phyloP scores from a whole-genome alignment of 2,329 filamentous ascomycete genomes.

The Scortechinia acanthostroma region DNA sequence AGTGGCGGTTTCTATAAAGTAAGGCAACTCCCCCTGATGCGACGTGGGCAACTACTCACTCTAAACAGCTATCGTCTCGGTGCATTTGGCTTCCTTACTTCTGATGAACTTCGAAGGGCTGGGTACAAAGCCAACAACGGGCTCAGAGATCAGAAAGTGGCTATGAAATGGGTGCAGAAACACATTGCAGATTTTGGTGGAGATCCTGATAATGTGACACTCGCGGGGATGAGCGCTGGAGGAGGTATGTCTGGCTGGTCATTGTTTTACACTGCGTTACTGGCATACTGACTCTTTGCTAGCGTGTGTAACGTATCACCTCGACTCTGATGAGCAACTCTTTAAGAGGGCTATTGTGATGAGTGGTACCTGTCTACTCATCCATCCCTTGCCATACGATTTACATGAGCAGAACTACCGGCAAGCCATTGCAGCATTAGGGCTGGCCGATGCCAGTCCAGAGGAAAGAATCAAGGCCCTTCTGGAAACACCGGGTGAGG shows the following conservation, averaged over 20 bases:
- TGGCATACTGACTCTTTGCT: constrained; percentile 2
- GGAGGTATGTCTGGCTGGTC: constrained; percentile 30
- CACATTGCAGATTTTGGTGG: constrained; percentile 23
- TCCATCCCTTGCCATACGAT: neutral
- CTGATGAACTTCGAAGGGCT: constrained; percentile 31
- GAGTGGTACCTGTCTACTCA: neutral
- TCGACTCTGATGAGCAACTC: constrained; percentile 14
- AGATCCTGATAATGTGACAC: constrained; percentile 17
- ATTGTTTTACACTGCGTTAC: constrained; percentile 5
- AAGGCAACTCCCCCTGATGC: constrained; percentile 5
- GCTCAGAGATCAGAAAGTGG: constrained; percentile 25
- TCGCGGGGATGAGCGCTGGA: constrained; percentile 37
- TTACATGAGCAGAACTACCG: neutral
- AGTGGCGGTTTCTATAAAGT: constrained; percentile 35
- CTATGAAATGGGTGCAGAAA: constrained; percentile 19
- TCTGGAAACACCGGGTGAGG: neutral
- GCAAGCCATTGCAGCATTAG: neutral
- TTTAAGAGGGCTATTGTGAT: neutral
- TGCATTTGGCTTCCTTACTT: constrained; percentile 35
- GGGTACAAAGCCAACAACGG: constrained; percentile 34
- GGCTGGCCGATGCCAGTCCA: neutral
- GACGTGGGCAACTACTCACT: neutral
- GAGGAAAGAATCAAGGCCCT: neutral
- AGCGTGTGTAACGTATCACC: constrained; percentile 19
- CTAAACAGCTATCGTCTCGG: constrained; percentile 34